Conservation (phyloP, 495 filamentous ascomycete species). For the Aspergillus bridgeri region DNA sequence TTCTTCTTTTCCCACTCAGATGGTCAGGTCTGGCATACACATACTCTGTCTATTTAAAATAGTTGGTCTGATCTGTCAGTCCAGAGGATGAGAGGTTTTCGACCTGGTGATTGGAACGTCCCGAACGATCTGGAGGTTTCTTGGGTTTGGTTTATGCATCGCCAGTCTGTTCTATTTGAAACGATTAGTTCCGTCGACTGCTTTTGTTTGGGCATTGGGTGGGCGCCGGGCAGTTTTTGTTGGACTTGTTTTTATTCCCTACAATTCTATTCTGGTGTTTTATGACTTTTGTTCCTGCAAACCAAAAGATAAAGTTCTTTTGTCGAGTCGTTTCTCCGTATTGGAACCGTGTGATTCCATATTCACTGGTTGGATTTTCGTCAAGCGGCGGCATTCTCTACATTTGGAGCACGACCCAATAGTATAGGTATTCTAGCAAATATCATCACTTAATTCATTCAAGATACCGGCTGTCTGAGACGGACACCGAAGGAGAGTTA, state of each 20-base stretch:
- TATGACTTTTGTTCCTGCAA: too few species aligned
- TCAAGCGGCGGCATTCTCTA: neutral
- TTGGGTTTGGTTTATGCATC: neutral
- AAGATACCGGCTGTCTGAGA: neutral
- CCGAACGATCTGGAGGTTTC: neutral
- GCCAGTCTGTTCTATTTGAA: neutral
- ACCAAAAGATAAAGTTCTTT: too few species aligned
- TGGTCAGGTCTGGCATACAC: neutral
- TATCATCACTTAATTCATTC: neutral
- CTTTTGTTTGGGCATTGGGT: slow-evolving; percentile 9
- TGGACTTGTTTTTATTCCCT: slow-evolving; percentile 1
- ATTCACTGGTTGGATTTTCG: neutral
- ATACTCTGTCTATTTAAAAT: too few species aligned
- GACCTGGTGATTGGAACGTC: too few species aligned
- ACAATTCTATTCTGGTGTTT: neutral
- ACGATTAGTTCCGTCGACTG: neutral
- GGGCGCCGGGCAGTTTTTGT: slow-evolving; percentile 10
- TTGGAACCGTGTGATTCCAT: neutral
- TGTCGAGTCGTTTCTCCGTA: neutral
- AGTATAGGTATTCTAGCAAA: neutral
- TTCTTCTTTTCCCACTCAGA: neutral
- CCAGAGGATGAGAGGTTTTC: neutral
- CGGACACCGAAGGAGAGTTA: neutral
- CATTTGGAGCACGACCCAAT: neutral
- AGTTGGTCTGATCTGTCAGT: too few species aligned